Percentiles rank a stretch among this genome's conserved stretches.
Evolutionary conservation across 1,284 basidiomycete genomes (phyloP).

Genomic region (Sanghuangporus baumii): DNA sequence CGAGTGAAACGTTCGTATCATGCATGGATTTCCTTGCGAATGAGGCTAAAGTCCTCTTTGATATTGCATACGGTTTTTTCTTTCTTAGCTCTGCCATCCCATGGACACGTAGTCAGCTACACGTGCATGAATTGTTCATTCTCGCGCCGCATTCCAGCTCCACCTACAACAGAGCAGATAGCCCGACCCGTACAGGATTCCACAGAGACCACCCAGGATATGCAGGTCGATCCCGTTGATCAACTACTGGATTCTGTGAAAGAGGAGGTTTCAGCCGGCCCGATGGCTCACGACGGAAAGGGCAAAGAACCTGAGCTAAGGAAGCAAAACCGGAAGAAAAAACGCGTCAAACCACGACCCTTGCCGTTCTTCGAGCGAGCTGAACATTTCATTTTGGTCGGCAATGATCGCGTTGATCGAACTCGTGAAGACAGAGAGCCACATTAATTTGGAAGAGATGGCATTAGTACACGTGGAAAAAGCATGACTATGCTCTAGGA

Average conservation of each 20-base stretch:
- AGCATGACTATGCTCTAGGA: background rate
- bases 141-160: conserved; percentile 57
- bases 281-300: background rate
- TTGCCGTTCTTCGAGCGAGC: conserved; percentile 10
- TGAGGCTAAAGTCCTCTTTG: background rate
- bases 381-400: conserved; percentile 14
- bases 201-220: background rate
- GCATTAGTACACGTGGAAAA: background rate
- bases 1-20: conserved; percentile 53
- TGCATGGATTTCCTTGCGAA: background rate
- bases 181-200: background rate
- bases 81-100: conserved; percentile 40
- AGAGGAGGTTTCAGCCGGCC: background rate
- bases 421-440: background rate
- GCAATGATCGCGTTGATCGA: conserved; percentile 12
- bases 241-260: background rate
- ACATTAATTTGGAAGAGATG: background rate
- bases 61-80: conserved; percentile 2
- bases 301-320: background rate
- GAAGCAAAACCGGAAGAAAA: conserved; percentile 5
- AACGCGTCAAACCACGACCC: conserved; percentile 9
- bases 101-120: conserved; percentile 49
- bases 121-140: conserved; percentile 50
- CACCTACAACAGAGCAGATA: conserved; percentile 30
- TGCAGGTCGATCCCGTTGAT: background rate